A percentile compares a stretch with the other conserved stretches of the same genome.
These are phyloP conservation scores for Exophiala alcalophila DNA, from an alignment of 2,329 filamentous ascomycete genomes.

Conservation along the genomic window DNA sequence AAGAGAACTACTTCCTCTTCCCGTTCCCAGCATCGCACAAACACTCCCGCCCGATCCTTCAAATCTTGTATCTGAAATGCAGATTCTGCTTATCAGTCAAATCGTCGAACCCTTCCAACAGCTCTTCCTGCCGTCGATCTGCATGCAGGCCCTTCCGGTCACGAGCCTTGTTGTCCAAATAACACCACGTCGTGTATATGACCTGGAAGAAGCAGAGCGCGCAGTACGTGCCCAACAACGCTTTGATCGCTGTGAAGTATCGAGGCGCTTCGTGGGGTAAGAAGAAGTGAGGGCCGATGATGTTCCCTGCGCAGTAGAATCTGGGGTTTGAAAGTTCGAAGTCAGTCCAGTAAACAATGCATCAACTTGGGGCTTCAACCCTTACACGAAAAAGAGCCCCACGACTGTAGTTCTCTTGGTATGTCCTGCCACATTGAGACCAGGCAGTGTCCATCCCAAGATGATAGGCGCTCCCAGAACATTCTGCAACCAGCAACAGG, in stretches of 20 bases:
- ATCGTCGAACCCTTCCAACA: constrained; percentile 37
- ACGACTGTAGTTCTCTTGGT: constrained; percentile 52
- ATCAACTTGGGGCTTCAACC: too few relatives aligned
- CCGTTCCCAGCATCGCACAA: background rate
- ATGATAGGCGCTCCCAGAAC: constrained; percentile 51
- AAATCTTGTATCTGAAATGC: constrained; percentile 39
- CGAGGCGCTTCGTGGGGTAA: constrained; percentile 44
- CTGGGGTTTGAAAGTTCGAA: too few relatives aligned
- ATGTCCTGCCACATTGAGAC: constrained; percentile 49
- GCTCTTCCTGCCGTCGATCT: constrained; percentile 16
- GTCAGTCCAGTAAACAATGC: too few relatives aligned
- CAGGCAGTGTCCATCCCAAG: constrained; percentile 52
- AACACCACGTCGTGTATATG: constrained; percentile 28
- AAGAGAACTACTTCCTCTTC: background rate
- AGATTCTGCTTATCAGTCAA: constrained; percentile 39
- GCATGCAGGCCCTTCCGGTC: constrained; percentile 11
- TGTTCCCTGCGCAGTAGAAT: constrained; percentile 50
- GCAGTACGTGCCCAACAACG: constrained; percentile 44
- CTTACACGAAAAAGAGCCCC: constrained; percentile 46
- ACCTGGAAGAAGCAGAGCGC: constrained; percentile 40
- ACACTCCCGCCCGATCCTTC: constrained; percentile 1
- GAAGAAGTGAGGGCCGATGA: constrained; percentile 49
- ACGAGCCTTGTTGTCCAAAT: constrained; percentile 20
- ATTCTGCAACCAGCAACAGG: constrained; percentile 54
- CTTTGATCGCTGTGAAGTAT: constrained; percentile 46